Percentiles rank a stretch among this genome's conserved stretches.
phyloP scores from a whole-genome alignment of 345 rosid species.

The Luvunga scandens region DNA sequence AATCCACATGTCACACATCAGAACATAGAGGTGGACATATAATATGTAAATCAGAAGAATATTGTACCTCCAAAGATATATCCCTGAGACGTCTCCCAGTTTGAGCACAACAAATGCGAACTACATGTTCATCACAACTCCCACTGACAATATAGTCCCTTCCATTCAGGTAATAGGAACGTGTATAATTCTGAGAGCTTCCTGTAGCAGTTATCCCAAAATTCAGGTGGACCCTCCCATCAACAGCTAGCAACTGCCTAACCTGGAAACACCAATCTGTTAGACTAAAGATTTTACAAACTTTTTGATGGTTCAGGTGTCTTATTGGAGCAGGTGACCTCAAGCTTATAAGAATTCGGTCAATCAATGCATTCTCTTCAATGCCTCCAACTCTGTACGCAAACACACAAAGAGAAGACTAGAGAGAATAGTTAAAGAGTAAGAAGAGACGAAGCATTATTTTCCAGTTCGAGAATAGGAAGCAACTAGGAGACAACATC shows the following conservation, averaged over 20 bases:
- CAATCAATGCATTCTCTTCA: too few species aligned
- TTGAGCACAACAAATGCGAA: conserved; percentile 94
- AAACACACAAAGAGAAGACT: too few species aligned
- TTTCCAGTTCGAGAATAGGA: too few species aligned
- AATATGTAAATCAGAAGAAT: neutral
- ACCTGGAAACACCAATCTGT: conserved; percentile 51
- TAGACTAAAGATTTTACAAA: conserved; percentile 1
- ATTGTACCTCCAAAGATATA: conserved; percentile 75
- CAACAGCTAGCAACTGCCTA: conserved; percentile 80
- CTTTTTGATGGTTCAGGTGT: too few species aligned
- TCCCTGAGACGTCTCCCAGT: conserved; percentile 97
- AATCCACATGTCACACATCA: conserved; percentile 3
- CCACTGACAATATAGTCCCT: conserved; percentile 91
- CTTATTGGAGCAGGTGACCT: too few species aligned
- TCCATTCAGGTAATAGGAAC: conserved; percentile 93
- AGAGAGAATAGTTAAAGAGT: too few species aligned
- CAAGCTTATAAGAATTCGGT: too few species aligned
- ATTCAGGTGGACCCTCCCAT: conserved; percentile 78
- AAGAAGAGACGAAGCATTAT: too few species aligned
- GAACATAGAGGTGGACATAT: neutral
- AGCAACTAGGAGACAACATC: too few species aligned
- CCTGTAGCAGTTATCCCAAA: conserved; percentile 72
- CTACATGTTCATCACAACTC: conserved; percentile 84
- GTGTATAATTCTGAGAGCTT: conserved; percentile 85
- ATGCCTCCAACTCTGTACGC: too few species aligned